Evolutionary conservation across 768 basidiomycete species (phyloP).

Genomic region (Hypholoma fasciculare): DNA sequence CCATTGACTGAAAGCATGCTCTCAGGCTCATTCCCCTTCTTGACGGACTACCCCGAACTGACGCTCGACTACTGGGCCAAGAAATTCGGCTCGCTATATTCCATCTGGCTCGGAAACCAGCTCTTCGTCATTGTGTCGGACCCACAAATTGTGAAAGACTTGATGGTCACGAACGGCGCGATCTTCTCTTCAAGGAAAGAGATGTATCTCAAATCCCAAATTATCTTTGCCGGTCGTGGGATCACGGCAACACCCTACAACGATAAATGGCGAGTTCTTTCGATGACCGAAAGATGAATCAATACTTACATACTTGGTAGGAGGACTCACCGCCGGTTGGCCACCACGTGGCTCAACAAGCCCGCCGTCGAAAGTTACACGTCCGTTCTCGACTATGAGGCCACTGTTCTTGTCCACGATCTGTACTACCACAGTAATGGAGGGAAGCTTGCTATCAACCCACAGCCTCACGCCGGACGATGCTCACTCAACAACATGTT

Average conservation of each 20-base stretch:
- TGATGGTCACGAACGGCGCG: constrained; percentile 44
- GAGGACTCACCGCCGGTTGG: constrained; percentile 44
- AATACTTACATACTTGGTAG: constrained; percentile 9
- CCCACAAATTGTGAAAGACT: constrained; percentile 41
- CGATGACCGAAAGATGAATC: too few species aligned
- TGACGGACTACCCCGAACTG: constrained; percentile 42
- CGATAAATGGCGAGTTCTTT: constrained; percentile 34
- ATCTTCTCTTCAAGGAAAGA: constrained; percentile 48
- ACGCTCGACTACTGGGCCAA: constrained; percentile 42
- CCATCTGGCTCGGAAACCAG: constrained; percentile 47
- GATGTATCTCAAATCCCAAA: constrained; percentile 45
- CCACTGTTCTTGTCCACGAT: constrained; percentile 35
- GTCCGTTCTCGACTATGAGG: constrained; percentile 37
- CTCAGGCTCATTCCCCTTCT: constrained; percentile 36
- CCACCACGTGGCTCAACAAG: constrained; percentile 29
- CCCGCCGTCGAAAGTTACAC: constrained; percentile 36
- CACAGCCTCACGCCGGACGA: constrained; percentile 38
- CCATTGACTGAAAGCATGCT: background rate
- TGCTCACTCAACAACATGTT: constrained; percentile 46
- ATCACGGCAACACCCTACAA: constrained; percentile 46
- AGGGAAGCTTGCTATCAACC: constrained; percentile 36
- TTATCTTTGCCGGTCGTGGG: constrained; percentile 41
- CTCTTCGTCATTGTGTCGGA: constrained; percentile 47
- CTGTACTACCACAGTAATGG: constrained; percentile 32
- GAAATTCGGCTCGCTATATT: constrained; percentile 43